Evolutionary conservation across 495 filamentous ascomycete species (phyloP).

Genomic region (Lindgomyces ingoldianus): DNA sequence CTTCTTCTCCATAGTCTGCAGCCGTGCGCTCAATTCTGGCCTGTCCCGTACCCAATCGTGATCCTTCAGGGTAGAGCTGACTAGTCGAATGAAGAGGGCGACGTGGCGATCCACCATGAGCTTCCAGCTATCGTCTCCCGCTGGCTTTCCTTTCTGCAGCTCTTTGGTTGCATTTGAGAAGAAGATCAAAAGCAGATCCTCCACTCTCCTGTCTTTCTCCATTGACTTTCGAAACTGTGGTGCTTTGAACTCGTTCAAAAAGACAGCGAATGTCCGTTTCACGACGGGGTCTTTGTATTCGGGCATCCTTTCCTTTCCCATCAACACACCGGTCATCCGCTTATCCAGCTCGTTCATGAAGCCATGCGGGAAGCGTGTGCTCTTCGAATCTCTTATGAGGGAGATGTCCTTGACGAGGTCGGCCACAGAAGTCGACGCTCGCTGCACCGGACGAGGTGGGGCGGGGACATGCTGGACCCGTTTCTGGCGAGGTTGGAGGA

Average conservation of each 20-base stretch:
- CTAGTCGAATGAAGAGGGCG: slow-evolving; percentile 88
- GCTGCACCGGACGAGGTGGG: slow-evolving; percentile 57
- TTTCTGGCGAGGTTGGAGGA: slow-evolving; percentile 86
- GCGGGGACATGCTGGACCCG: slow-evolving; percentile 75
- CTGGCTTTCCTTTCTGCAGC: slow-evolving; percentile 73
- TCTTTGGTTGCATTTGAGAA: slow-evolving; percentile 92
- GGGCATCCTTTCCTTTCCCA: slow-evolving; percentile 68
- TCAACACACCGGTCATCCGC: slow-evolving; percentile 64
- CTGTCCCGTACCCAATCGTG: slow-evolving; percentile 77
- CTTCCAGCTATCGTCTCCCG: slow-evolving; percentile 90
- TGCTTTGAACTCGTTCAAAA: slow-evolving; percentile 74
- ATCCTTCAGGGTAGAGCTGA: slow-evolving; percentile 75
- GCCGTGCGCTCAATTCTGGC: slow-evolving; percentile 75
- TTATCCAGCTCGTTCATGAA: slow-evolving; percentile 71
- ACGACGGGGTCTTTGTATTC: slow-evolving; percentile 77
- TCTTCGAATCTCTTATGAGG: slow-evolving; percentile 72
- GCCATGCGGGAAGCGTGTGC: slow-evolving; percentile 75
- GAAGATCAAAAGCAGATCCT: slow-evolving; percentile 84
- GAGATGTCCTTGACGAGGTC: slow-evolving; percentile 75
- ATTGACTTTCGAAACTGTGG: slow-evolving; percentile 71
- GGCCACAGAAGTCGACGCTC: slow-evolving; percentile 70
- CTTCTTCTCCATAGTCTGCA: slow-evolving; percentile 86
- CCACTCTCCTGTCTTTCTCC: slow-evolving; percentile 91
- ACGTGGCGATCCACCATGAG: slow-evolving; percentile 91
- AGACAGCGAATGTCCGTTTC: slow-evolving; percentile 79